Conservation (phyloP, 2,329 filamentous ascomycete species). For the Fusarium sp. region DNA sequence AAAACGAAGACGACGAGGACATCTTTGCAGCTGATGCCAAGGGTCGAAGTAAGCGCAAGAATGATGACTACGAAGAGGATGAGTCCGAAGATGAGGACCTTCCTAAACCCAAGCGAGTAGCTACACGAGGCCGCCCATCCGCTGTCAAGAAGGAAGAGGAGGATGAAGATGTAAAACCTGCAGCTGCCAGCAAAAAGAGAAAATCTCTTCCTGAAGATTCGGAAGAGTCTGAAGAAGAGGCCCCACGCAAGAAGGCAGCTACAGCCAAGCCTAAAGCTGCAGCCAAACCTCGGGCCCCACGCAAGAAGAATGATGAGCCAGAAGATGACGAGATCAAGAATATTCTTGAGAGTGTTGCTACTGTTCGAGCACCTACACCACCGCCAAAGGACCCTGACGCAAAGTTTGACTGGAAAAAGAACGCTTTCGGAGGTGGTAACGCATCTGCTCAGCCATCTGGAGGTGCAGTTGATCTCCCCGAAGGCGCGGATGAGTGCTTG, state of each 20-base stretch:
- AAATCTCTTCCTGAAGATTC: conserved; percentile 69
- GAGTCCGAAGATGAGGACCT: conserved; percentile 78
- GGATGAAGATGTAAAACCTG: conserved; percentile 49
- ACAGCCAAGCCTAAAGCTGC: conserved; percentile 70
- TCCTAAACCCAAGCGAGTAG: conserved; percentile 71
- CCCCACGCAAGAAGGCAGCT: conserved; percentile 71
- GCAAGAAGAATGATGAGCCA: conserved; percentile 73
- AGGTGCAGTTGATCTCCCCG: conserved; percentile 78
- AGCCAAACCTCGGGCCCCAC: conserved; percentile 70
- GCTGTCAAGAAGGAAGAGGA: conserved; percentile 38
- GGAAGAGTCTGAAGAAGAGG: conserved; percentile 70
- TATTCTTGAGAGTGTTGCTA: conserved; percentile 90
- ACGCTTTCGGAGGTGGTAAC: conserved; percentile 68
- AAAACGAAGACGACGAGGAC: conserved; percentile 79
- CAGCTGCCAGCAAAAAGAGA: conserved; percentile 64
- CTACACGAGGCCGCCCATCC: conserved; percentile 57
- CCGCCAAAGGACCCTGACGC: conserved; percentile 76
- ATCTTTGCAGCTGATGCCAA: conserved; percentile 83
- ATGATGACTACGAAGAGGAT: conserved; percentile 81
- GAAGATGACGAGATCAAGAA: conserved; percentile 81
- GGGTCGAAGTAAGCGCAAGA: conserved; percentile 73
- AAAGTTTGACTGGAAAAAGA: conserved; percentile 86
- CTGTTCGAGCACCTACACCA: conserved; percentile 84
- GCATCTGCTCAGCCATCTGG: conserved; percentile 71
- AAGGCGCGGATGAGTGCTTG: conserved; percentile 89